Conservation (phyloP, 2,329 filamentous ascomycete genomes). For the Gyromitra esculenta region DNA sequence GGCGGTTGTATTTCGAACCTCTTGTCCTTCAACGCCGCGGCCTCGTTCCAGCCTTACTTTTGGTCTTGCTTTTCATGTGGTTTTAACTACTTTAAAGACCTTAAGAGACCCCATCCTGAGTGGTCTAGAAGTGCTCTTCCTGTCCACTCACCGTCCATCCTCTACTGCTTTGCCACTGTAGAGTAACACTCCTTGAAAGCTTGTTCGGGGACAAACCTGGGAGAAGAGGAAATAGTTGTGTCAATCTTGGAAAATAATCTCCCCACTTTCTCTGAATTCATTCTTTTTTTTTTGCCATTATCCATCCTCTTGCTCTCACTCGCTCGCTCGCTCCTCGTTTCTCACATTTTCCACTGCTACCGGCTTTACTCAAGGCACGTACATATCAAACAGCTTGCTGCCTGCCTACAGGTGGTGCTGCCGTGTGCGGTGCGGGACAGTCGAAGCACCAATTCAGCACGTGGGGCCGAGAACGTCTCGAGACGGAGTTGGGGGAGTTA, state of each 20-base stretch:
- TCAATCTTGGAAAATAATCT: constrained; percentile 29
- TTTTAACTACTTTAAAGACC: constrained; percentile 40
- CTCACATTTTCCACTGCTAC: constrained; percentile 39
- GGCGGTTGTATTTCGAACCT: constrained; percentile 37
- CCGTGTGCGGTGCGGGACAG: constrained; percentile 41
- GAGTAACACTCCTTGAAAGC: constrained; percentile 36
- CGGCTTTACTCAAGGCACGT: constrained; percentile 48
- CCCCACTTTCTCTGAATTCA: constrained; percentile 20
- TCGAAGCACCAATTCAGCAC: constrained; percentile 47
- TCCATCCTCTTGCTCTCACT: constrained; percentile 35
- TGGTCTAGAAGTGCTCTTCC: constrained; percentile 21
- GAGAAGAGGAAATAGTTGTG: constrained; percentile 22
- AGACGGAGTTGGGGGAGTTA: constrained; percentile 34
- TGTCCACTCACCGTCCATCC: constrained; percentile 10
- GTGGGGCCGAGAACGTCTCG: constrained; percentile 49
- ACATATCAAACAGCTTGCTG: constrained; percentile 34
- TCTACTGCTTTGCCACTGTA: constrained; percentile 28
- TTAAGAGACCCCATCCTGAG: constrained; percentile 22
- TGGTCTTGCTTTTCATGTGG: not conserved
- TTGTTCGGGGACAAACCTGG: constrained; percentile 34
- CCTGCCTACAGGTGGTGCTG: constrained; percentile 18
- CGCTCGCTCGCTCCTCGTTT: constrained; percentile 22
- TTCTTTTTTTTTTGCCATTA: constrained; percentile 6
- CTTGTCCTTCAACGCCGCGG: constrained; percentile 36
- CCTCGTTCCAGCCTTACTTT: constrained; percentile 24